Evolutionary conservation across 257 asterid genomes (phyloP), one percentile per base, ranked within the genome.

Genomic region (Solanum gandarillasii): DNA sequence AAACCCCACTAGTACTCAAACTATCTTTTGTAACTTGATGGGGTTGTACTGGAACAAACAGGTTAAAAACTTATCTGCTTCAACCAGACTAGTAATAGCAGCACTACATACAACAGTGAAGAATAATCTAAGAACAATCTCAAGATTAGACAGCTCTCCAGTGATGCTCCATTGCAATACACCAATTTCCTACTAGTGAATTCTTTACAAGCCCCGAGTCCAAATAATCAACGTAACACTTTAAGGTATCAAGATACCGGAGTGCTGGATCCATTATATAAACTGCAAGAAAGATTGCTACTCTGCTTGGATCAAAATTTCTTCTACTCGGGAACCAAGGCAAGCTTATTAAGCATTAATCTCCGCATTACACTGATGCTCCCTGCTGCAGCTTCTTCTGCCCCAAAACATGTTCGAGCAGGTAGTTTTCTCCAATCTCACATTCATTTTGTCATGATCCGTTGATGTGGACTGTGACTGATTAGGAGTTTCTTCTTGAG

Each of bases 391-490:
- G 94, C 98, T 95, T 89, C 99, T 91, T 91, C 99, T 90, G 32
- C 98, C 95, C 98, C 99, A 95, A 89, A 97, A 95, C 97, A 95
- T 95, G 90, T 92, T 91, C 31, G 99, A 93, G 87, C 99, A 97
- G 2, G 96, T 95, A 4, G 94, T 94, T 84, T 93, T 95, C 89
- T 90, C 97, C 90, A 94, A 86, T 87, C 98, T 92, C 91, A 92
- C 78, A 21, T 94, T 95, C 84, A 84, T 83, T 87, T 92, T 92
- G 52, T 90, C 98, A 62, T 90, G 92, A 43, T 94, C 97, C 2
- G 86, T 74, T 9, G 93, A 34, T 21, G 88, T 29, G 6, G 98
- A 83, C 84, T 93, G 95, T 11, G 97, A 85, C 68, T 87, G 94
- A 58, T 85, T 88, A 84, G 99, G 97, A 13, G 95, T 92, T 82